Percentiles rank a stretch among this genome's conserved stretches.
These are phyloP conservation scores for Colletotrichum paranaense DNA, from an alignment of 2,329 filamentous ascomycete genomes.

Conservation along the genomic window DNA sequence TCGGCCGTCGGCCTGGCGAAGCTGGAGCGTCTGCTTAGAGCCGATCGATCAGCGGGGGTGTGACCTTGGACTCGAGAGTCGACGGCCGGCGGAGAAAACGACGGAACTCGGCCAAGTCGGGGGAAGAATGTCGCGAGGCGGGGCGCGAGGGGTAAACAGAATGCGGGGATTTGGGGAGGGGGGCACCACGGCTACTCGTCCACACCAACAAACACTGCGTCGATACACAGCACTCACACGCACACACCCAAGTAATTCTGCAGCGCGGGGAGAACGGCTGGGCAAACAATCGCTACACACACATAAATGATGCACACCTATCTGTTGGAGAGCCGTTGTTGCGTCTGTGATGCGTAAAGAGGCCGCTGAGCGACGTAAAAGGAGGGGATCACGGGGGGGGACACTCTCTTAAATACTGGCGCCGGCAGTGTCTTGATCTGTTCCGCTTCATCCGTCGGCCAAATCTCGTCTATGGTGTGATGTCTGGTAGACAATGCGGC, in stretches of 20 bases:
- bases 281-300: background rate
- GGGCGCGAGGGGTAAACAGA: constrained; percentile 28
- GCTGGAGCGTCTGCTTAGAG: constrained; percentile 27
- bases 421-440: background rate
- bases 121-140: constrained; percentile 34
- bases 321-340: background rate
- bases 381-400: background rate
- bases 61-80: background rate
- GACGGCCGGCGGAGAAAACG: background rate
- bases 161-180: constrained; percentile 27
- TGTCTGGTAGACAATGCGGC: background rate
- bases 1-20: constrained; percentile 16
- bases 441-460: background rate
- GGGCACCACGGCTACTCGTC: background rate
- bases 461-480: background rate
- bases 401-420: background rate
- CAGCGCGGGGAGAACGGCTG: background rate
- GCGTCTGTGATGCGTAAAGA: background rate
- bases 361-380: background rate
- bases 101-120: constrained; percentile 24
- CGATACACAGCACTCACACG: background rate
- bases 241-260: background rate
- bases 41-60: constrained; percentile 24
- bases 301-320: constrained; percentile 7
- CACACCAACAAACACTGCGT: background rate